These are phyloP conservation scores for Taphrina betulina DNA, from an alignment of 1,139 yeast genomes.

Conservation along the genomic window DNA sequence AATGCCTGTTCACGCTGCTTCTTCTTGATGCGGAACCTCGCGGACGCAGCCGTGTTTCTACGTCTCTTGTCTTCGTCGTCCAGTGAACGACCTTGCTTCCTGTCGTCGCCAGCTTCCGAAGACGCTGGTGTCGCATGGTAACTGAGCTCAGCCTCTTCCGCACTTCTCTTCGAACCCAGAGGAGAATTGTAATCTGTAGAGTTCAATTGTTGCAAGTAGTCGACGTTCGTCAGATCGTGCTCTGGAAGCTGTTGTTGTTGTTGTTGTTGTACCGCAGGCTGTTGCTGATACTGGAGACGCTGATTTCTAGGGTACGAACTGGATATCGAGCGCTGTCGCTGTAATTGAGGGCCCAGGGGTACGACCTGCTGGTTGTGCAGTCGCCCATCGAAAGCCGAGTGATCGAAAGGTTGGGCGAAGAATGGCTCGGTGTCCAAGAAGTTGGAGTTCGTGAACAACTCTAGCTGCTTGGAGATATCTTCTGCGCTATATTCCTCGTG, in stretches of 20 bases:
- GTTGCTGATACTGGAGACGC: constrained; percentile 2
- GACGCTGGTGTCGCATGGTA: constrained; percentile 6
- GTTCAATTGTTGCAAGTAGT: neutral
- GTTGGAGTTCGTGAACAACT: constrained; percentile 28
- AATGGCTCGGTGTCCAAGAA: constrained; percentile 24
- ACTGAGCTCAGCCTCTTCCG: constrained; percentile 8
- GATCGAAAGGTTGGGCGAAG: constrained; percentile 1
- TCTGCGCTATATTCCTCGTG: constrained; percentile 4
- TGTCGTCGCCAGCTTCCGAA: constrained; percentile 2
- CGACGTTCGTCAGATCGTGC: neutral
- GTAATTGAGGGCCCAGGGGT: too few species aligned
- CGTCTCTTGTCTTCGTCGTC: constrained; percentile 64
- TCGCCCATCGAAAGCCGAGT: neutral
- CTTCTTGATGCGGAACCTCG: constrained; percentile 76
- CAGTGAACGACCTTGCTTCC: constrained; percentile 34
- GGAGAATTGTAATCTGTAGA: neutral
- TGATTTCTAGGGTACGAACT: neutral
- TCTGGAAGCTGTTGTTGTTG: neutral
- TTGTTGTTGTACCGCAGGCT: neutral
- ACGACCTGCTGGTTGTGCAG: neutral
- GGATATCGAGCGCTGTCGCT: too few species aligned
- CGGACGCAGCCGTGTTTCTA: constrained; percentile 78
- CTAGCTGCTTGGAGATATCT: constrained; percentile 25
- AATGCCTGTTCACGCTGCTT: constrained; percentile 80
- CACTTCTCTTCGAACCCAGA: neutral